Percentiles rank a stretch among this genome's conserved stretches.
phyloP scores from a whole-genome alignment of 2,329 filamentous ascomycete genomes.

The Trichoderma sp. region DNA sequence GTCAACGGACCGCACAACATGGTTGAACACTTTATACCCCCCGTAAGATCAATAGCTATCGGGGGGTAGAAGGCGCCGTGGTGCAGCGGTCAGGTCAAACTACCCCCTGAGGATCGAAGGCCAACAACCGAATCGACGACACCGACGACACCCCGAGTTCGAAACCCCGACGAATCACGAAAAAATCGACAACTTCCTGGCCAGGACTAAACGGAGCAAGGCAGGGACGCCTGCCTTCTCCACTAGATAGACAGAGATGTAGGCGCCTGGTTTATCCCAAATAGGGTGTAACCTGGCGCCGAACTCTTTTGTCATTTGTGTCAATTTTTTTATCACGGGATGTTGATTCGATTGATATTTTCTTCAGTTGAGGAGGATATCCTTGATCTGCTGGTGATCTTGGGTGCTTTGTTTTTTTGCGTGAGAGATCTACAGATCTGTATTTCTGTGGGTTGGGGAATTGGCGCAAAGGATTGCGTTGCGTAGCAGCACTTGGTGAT shows the following conservation, averaged over 20 bases:
- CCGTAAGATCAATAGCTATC: background rate
- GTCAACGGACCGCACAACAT: background rate
- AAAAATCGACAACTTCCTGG: background rate
- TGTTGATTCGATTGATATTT: background rate
- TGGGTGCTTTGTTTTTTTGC: background rate
- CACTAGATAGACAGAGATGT: constrained; percentile 29
- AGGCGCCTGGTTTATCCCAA: constrained; percentile 23
- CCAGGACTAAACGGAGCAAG: background rate
- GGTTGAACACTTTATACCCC: background rate
- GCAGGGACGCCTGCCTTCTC: background rate
- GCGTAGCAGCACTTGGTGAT: background rate
- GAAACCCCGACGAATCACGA: background rate
- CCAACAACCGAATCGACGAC: background rate
- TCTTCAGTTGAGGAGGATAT: background rate
- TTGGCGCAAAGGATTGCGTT: background rate
- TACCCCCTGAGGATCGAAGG: constrained; percentile 16
- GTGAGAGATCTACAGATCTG: background rate
- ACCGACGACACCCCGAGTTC: constrained; percentile 6
- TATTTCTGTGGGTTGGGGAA: background rate
- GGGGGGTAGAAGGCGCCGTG: background rate
- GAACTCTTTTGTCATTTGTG: constrained; percentile 33
- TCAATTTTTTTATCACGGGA: background rate
- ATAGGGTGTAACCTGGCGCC: constrained; percentile 21
- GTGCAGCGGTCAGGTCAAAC: constrained; percentile 32
- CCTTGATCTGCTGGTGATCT: background rate